These are phyloP conservation scores for Tolypocladium pustulatum DNA, from an alignment of 2,329 filamentous ascomycete species.

Conservation along the genomic window DNA sequence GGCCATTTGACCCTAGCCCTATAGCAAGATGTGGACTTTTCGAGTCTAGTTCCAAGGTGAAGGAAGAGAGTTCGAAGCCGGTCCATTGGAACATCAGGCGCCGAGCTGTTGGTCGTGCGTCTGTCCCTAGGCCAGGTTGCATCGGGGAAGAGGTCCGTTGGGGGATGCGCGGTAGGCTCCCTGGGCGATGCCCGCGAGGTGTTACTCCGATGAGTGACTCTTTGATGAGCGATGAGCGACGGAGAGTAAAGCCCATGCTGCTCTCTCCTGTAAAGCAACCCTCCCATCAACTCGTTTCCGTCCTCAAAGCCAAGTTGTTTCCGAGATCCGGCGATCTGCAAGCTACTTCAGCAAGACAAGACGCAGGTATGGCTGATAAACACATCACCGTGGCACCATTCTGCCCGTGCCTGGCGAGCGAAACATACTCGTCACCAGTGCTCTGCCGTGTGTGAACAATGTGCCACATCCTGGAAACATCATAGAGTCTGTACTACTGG, in stretches of 20 bases:
- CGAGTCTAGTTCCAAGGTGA: background rate
- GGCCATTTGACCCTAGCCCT: no score
- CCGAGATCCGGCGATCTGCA: background rate
- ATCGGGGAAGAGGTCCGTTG: no score
- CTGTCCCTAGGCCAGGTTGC: background rate
- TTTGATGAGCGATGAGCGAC: no score
- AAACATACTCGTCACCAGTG: constrained; percentile 84
- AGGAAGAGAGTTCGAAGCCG: background rate
- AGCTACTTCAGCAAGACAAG: background rate
- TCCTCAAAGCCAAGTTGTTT: background rate
- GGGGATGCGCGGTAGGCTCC: no score
- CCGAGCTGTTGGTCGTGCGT: background rate
- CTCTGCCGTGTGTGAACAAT: constrained; percentile 70
- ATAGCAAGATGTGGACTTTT: background rate
- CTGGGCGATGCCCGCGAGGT: background rate
- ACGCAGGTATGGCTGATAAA: background rate
- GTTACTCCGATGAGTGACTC: no score
- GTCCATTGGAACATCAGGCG: background rate
- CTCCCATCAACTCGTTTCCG: background rate
- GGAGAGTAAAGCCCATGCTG: background rate
- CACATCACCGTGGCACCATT: constrained; percentile 25
- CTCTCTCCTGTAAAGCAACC: background rate
- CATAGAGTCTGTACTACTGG: constrained; percentile 76
- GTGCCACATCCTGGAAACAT: constrained; percentile 82
- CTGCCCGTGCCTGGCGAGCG: constrained; percentile 63